Evolutionary conservation across 2,329 filamentous ascomycete species (phyloP).

Genomic region (Colletotrichum sublineola): DNA sequence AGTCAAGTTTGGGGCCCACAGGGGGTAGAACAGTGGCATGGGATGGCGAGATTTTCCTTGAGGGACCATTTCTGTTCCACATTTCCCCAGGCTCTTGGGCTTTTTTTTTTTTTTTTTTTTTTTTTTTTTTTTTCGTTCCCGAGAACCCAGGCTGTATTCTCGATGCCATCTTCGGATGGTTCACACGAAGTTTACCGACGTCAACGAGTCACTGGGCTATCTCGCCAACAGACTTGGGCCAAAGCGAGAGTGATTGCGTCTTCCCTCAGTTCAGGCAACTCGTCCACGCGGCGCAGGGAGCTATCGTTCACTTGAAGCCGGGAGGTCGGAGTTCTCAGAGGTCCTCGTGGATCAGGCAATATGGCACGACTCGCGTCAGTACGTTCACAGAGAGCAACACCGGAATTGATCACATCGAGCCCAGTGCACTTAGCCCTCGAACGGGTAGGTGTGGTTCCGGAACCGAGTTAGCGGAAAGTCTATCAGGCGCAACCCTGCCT

Average conservation of each 20-base stretch:
- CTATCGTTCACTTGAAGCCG: constrained; percentile 18
- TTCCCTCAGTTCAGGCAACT: not conserved
- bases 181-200: constrained; percentile 1
- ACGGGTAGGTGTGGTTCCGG: constrained; percentile 31
- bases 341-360: constrained; percentile 6
- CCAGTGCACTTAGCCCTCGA: constrained; percentile 6
- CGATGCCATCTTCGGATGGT: constrained; percentile 20
- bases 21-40: not conserved
- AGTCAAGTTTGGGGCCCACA: constrained; percentile 19
- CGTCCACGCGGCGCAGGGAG: constrained; percentile 31
- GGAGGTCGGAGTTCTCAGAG: constrained; percentile 21
- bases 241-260: not conserved
- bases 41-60: not conserved
- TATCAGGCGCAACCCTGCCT: constrained; percentile 29
- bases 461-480: constrained; percentile 37
- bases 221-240: not conserved
- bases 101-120: not conserved
- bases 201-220: constrained; percentile 14
- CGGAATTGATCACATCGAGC: not conserved
- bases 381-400: not conserved
- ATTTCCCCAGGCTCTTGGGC: not conserved
- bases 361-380: constrained; percentile 22
- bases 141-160: not conserved
- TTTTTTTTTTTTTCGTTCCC: not conserved
- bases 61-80: not conserved